Conservation (phyloP, 2,329 filamentous ascomycete genomes). For the Coniochaeta pulveracea region DNA sequence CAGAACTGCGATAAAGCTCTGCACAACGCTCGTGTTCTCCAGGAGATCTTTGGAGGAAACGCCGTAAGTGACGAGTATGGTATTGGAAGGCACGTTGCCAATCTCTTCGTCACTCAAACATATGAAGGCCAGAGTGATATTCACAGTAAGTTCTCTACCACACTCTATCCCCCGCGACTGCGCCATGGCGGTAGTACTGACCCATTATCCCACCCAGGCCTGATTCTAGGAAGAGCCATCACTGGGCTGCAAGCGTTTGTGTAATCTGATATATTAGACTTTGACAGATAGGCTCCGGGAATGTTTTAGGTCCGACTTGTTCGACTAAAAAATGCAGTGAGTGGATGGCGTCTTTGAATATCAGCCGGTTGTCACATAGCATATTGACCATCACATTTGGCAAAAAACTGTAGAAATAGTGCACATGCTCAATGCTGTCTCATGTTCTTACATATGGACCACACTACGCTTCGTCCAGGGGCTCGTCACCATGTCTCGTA, state of each 20-base stretch:
- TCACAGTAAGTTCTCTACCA: constrained; percentile 56
- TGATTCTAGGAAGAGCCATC: constrained; percentile 55
- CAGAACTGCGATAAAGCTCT: constrained; percentile 94
- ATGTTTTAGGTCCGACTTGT: no score
- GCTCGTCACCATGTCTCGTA: no score
- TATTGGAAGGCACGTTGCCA: constrained; percentile 90
- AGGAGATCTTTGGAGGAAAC: constrained; percentile 96
- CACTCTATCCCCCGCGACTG: not conserved
- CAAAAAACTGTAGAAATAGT: no score
- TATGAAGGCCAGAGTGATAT: constrained; percentile 99
- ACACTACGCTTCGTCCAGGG: no score
- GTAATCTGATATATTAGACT: no score
- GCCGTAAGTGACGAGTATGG: constrained; percentile 96
- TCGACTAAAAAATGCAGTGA: no score
- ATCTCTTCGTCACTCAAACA: constrained; percentile 93
- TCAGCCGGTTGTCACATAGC: no score
- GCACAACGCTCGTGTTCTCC: constrained; percentile 64
- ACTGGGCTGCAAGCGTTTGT: constrained; percentile 68
- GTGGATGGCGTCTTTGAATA: no score
- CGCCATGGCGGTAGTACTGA: not conserved
- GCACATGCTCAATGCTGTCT: no score
- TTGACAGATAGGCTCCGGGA: no score
- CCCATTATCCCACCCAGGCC: constrained; percentile 34
- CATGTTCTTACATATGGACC: no score
- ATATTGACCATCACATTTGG: no score